Evolutionary conservation across 441 rosid species (phyloP).

Genomic region (Brassica hybrid): DNA sequence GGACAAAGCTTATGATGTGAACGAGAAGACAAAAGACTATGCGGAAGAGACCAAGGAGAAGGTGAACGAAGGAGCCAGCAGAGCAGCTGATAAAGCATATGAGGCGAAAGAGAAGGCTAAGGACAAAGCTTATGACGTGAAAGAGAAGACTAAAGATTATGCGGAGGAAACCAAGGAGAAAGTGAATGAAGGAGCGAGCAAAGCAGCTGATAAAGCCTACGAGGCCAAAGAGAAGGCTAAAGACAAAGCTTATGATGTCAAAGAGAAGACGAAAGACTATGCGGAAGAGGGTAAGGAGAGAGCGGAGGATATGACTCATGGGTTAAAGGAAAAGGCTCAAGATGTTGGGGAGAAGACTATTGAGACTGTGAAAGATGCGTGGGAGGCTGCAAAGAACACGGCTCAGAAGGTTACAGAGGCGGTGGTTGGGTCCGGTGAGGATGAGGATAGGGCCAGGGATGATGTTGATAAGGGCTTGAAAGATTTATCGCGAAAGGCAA

Average conservation of each 20-base stretch:
- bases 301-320: constrained; percentile 37
- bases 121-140: neutral
- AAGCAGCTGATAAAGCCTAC: too few relatives aligned
- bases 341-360: too few relatives aligned
- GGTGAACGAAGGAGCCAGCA: neutral
- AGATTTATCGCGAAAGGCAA: constrained; percentile 46
- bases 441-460: constrained; percentile 31
- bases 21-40: neutral
- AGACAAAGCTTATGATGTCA: too few relatives aligned
- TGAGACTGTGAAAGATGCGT: too few relatives aligned
- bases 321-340: too few relatives aligned
- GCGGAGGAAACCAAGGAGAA: too few relatives aligned
- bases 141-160: too few relatives aligned
- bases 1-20: neutral
- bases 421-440: constrained; percentile 58
- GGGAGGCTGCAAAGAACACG: too few relatives aligned
- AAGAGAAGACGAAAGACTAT: too few relatives aligned
- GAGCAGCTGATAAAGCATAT: neutral
- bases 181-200: too few relatives aligned
- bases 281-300: constrained; percentile 27
- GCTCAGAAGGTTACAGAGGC: too few relatives aligned
- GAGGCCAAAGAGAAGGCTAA: too few relatives aligned
- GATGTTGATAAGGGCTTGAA: constrained; percentile 49
- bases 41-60: neutral
- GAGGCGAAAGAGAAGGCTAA: neutral